Evolutionary conservation across 2,329 filamentous ascomycete species (phyloP).

Genomic region (Fusarium sp.): DNA sequence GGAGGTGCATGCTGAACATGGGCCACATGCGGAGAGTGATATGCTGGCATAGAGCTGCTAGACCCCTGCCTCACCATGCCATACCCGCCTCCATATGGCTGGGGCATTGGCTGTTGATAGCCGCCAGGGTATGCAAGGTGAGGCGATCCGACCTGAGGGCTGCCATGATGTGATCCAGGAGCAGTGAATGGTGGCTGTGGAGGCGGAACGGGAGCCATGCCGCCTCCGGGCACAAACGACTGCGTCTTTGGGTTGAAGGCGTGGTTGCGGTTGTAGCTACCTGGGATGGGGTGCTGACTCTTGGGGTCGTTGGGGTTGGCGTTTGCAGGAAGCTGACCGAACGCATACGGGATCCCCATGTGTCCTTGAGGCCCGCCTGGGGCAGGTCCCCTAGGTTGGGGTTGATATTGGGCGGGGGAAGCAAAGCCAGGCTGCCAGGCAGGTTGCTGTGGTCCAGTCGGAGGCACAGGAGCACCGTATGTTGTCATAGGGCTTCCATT

Average conservation of each 20-base stretch:
- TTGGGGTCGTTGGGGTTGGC: slow-evolving; percentile 78
- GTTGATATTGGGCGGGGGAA: slow-evolving; percentile 47
- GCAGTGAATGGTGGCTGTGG: slow-evolving; percentile 62
- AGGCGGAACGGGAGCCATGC: slow-evolving; percentile 61
- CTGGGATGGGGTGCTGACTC: slow-evolving; percentile 84
- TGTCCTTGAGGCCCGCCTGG: slow-evolving; percentile 47
- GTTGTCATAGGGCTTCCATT: slow-evolving; percentile 51
- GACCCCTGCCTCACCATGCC: slow-evolving; percentile 69
- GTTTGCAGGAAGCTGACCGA: slow-evolving; percentile 80
- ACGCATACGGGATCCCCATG: slow-evolving; percentile 72
- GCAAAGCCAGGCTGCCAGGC: slow-evolving; percentile 54
- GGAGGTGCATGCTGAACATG: slow-evolving; percentile 57
- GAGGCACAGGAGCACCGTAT: slow-evolving; percentile 51
- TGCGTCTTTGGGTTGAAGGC: slow-evolving; percentile 96
- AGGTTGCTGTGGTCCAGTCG: slow-evolving; percentile 46
- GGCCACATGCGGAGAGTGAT: slow-evolving; percentile 54
- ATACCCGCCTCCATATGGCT: slow-evolving; percentile 63
- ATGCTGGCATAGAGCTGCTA: slow-evolving; percentile 65
- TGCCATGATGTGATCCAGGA: slow-evolving; percentile 63
- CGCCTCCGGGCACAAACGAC: slow-evolving; percentile 80
- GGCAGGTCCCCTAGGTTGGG: slow-evolving; percentile 46
- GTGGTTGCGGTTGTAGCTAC: slow-evolving; percentile 81
- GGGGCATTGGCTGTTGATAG: slow-evolving; percentile 60
- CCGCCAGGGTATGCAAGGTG: slow-evolving; percentile 62
- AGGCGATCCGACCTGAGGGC: slow-evolving; percentile 64